A percentile compares a stretch with the other conserved stretches of the same genome.
Evolutionary conservation across 2,329 filamentous ascomycete species (phyloP).

Genomic region (Dactylellina sp.): DNA sequence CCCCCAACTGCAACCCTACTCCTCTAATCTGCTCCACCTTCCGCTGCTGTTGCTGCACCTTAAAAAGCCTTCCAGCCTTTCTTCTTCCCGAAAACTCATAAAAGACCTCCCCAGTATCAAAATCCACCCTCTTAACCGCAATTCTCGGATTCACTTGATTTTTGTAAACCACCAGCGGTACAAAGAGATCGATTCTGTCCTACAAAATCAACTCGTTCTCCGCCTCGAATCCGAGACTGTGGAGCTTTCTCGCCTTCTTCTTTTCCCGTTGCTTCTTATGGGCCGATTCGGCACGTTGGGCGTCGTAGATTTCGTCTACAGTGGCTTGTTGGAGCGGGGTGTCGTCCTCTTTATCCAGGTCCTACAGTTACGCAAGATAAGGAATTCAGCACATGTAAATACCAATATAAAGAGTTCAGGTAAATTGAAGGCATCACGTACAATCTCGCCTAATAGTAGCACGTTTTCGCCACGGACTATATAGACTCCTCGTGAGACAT

Average conservation of each 20-base stretch:
- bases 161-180: conserved; percentile 39
- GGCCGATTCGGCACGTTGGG: conserved; percentile 78
- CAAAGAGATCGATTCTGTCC: conserved; percentile 27
- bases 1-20: not conserved
- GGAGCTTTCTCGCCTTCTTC: conserved; percentile 76
- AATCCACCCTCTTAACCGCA: conserved; percentile 12
- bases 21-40: not conserved
- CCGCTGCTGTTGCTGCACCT: not conserved
- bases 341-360: conserved; percentile 94
- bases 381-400: not conserved
- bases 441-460: conserved; percentile 90
- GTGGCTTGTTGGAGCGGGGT: conserved; percentile 74
- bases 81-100: conserved; percentile 16
- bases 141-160: conserved; percentile 31
- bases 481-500: conserved; percentile 86
- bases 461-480: conserved; percentile 97
- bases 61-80: not conserved
- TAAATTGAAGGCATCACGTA: conserved; percentile 36
- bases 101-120: conserved; percentile 7
- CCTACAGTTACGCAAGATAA: conserved; percentile 62
- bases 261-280: conserved; percentile 80
- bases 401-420: conserved; percentile 2
- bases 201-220: conserved; percentile 70
- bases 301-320: conserved; percentile 73
- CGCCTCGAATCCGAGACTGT: conserved; percentile 85